These are phyloP conservation scores for Nyssa sinensis DNA, from an alignment of 148 eudicot genomes.

Conservation along the genomic window DNA sequence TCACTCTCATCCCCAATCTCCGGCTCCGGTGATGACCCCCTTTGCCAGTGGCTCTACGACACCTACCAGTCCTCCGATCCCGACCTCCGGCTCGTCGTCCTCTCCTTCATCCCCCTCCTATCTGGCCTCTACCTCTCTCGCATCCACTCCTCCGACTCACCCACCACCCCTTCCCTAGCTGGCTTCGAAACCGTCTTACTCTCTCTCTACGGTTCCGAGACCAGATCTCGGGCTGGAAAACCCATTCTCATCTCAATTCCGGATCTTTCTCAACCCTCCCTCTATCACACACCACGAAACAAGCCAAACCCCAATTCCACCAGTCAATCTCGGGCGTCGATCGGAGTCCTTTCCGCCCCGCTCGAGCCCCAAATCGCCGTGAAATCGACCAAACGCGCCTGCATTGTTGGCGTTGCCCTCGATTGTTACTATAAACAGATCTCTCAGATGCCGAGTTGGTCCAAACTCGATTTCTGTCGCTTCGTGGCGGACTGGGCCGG, in stretches of 20 bases:
- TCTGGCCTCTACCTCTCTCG: constrained; percentile 54
- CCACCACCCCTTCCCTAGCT: constrained; percentile 50
- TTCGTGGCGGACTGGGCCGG: constrained; percentile 85
- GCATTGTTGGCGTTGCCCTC: constrained; percentile 71
- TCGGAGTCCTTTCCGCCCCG: constrained; percentile 62
- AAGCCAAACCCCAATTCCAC: constrained; percentile 25
- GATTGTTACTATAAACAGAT: constrained; percentile 71
- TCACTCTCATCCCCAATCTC: constrained; percentile 47
- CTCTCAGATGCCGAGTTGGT: constrained; percentile 84
- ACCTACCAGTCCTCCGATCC: constrained; percentile 67
- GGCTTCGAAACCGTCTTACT: constrained; percentile 87
- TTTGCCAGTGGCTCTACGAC: constrained; percentile 93
- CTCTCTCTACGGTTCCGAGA: constrained; percentile 58
- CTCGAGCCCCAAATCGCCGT: constrained; percentile 81
- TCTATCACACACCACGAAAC: constrained; percentile 55
- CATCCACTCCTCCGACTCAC: constrained; percentile 37
- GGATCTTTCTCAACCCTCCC: constrained; percentile 73
- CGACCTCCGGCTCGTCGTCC: constrained; percentile 65
- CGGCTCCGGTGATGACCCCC: constrained; percentile 69
- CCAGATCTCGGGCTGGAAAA: constrained; percentile 65
- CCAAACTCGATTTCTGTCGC: constrained; percentile 71
- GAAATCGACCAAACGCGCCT: constrained; percentile 82
- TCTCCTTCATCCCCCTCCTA: constrained; percentile 62
- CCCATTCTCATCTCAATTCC: constrained; percentile 60
- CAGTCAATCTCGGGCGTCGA: constrained; percentile 10